Evolutionary conservation across 768 basidiomycete genomes (phyloP).

Genomic region (Suillus brevipes): DNA sequence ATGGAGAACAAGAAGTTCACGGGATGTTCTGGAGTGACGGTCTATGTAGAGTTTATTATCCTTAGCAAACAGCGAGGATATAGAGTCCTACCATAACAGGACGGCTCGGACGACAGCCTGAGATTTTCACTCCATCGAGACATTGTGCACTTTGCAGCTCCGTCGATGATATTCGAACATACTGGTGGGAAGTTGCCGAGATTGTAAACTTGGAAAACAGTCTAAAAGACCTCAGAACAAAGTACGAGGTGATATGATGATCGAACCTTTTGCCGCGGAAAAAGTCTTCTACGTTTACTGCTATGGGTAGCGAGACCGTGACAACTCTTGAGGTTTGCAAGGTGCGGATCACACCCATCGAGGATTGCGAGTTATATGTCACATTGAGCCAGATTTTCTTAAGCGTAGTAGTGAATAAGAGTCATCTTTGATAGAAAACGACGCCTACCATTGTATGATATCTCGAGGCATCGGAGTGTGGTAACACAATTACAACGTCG

Average conservation of each 20-base stretch:
- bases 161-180: slow-evolving; percentile 72
- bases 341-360: slow-evolving; percentile 53
- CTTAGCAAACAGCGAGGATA: slow-evolving; percentile 4
- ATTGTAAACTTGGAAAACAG: slow-evolving; percentile 90
- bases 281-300: slow-evolving; percentile 95
- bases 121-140: slow-evolving; percentile 52
- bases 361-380: slow-evolving; percentile 62
- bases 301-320: slow-evolving; percentile 74
- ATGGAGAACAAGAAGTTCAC: slow-evolving; percentile 81
- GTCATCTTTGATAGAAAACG: slow-evolving; percentile 4
- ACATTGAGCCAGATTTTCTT: slow-evolving; percentile 71
- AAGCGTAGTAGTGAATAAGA: slow-evolving; percentile 10
- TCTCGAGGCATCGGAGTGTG: slow-evolving; percentile 66
- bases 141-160: slow-evolving; percentile 49
- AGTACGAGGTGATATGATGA: not conserved
- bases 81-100: slow-evolving; percentile 43
- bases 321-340: slow-evolving; percentile 57
- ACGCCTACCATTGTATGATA: slow-evolving; percentile 59
- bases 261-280: slow-evolving; percentile 81
- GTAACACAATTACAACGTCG: slow-evolving; percentile 51
- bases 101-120: slow-evolving; percentile 47
- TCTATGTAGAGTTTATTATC: slow-evolving; percentile 43
- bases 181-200: slow-evolving; percentile 75
- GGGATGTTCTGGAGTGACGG: slow-evolving; percentile 71
- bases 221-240: slow-evolving; percentile 40